A percentile compares a stretch with the other conserved stretches of the same genome.
phyloP scores from a whole-genome alignment of 2,329 filamentous ascomycete species.

The Verticillium isaacii region DNA sequence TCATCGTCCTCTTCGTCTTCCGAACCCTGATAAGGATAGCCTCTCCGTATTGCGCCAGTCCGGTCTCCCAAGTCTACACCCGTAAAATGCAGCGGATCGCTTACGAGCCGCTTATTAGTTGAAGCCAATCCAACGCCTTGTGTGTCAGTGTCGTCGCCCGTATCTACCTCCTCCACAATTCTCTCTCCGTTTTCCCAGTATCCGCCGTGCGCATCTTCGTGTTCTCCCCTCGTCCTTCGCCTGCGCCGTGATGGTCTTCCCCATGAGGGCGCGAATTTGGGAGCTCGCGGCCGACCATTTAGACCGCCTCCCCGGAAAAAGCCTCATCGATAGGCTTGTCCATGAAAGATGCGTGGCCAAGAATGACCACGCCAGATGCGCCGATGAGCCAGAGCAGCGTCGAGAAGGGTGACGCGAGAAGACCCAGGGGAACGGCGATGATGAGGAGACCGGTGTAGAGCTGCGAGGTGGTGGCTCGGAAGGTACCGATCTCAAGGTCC shows the following conservation, averaged over 20 bases:
- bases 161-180: slow-evolving; percentile 64
- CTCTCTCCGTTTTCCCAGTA: slow-evolving; percentile 38
- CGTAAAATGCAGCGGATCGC: slow-evolving; percentile 58
- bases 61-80: slow-evolving; percentile 50
- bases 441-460: slow-evolving; percentile 86
- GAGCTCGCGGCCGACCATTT: slow-evolving; percentile 99
- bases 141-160: slow-evolving; percentile 50
- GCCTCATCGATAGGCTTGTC: slow-evolving; percentile 99
- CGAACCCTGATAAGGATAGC: slow-evolving; percentile 27
- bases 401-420: slow-evolving; percentile 78
- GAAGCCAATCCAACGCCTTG: slow-evolving; percentile 48
- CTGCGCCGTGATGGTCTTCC: slow-evolving; percentile 98
- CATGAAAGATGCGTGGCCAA: slow-evolving; percentile 93
- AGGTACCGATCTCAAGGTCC: slow-evolving; percentile 80
- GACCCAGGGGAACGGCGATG: slow-evolving; percentile 76
- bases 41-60: slow-evolving; percentile 31
- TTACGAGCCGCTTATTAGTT: slow-evolving; percentile 45
- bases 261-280: slow-evolving; percentile 87
- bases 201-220: slow-evolving; percentile 33
- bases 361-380: slow-evolving; percentile 86
- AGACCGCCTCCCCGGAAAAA: slow-evolving; percentile 99
- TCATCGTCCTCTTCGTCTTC: slow-evolving; percentile 40
- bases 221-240: slow-evolving; percentile 56
- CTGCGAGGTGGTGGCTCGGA: slow-evolving; percentile 83
- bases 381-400: slow-evolving; percentile 95